Conservation (phyloP, 768 basidiomycete species). For the Trametopsis cervina region DNA sequence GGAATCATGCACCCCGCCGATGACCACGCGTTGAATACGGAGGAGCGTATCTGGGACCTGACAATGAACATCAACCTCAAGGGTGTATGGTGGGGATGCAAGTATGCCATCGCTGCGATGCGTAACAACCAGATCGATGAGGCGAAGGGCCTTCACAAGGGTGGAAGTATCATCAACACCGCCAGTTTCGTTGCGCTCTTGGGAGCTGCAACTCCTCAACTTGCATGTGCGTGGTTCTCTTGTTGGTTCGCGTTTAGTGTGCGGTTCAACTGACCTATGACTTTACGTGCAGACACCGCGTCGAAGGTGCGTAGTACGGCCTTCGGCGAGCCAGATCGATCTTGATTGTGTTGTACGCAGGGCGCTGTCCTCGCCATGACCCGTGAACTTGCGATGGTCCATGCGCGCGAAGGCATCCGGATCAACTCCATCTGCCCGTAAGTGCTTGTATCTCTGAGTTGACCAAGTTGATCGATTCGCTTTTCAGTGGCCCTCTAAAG, state of each 20-base stretch:
- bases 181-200: constrained; percentile 94
- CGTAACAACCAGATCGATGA: constrained; percentile 82
- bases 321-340: no score
- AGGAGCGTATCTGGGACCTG: constrained; percentile 93
- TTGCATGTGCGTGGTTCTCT: constrained; percentile 72
- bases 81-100: constrained; percentile 99
- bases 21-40: constrained; percentile 93
- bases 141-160: constrained; percentile 68
- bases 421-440: constrained; percentile 95
- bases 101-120: constrained; percentile 97
- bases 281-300: constrained; percentile 64
- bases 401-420: constrained; percentile 95
- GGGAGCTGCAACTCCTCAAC: constrained; percentile 95
- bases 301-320: constrained; percentile 56
- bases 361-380: constrained; percentile 99
- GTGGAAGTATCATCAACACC: constrained; percentile 95
- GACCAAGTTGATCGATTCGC: constrained; percentile 6
- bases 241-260: not conserved
- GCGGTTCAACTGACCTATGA: not conserved
- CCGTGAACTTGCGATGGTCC: constrained; percentile 94
- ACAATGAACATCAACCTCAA: constrained; percentile 95
- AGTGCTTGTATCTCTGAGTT: constrained; percentile 25
- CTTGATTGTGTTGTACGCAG: constrained; percentile 35
- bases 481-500: constrained; percentile 79
- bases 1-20: constrained; percentile 99